Conservation (phyloP, 345 rosid species). For the Combretum micranthum region DNA sequence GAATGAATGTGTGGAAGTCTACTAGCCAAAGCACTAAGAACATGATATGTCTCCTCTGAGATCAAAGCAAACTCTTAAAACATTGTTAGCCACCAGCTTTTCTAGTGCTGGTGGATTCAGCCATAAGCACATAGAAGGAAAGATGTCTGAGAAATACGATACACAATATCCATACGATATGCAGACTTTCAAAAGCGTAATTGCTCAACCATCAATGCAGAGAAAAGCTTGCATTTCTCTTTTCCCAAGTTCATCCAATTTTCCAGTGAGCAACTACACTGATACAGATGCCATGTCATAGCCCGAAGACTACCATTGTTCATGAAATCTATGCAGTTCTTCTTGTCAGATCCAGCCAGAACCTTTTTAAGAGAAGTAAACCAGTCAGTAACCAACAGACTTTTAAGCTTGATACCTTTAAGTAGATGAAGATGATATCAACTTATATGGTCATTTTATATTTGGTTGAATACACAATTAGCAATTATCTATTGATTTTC, state of each 20-base stretch:
- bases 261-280: conserved; percentile 49
- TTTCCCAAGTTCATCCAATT: conserved; percentile 64
- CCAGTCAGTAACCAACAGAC: not conserved
- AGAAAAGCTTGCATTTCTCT: conserved; percentile 59
- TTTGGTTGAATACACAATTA: not conserved
- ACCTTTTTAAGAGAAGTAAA: conserved; percentile 36
- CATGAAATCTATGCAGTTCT: conserved; percentile 44
- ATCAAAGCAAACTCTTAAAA: conserved; percentile 62
- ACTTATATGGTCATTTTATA: too few relatives aligned
- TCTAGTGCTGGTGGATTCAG: conserved; percentile 65
- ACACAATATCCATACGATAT: conserved; percentile 57
- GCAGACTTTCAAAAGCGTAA: conserved; percentile 74
- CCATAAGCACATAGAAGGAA: conserved; percentile 84
- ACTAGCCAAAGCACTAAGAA: conserved; percentile 66
- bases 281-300: conserved; percentile 70
- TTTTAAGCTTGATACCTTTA: not conserved
- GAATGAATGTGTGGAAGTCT: conserved; percentile 61
- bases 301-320: conserved; percentile 42
- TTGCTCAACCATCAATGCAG: conserved; percentile 76
- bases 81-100: conserved; percentile 46
- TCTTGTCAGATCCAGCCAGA: conserved; percentile 60
- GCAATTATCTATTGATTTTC: not conserved
- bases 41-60: conserved; percentile 62
- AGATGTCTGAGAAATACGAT: conserved; percentile 59
- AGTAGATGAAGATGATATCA: too few relatives aligned